Base-by-base conservation (phyloP, 176 grass and related monocot species). In the Poa pratensis region DNA sequence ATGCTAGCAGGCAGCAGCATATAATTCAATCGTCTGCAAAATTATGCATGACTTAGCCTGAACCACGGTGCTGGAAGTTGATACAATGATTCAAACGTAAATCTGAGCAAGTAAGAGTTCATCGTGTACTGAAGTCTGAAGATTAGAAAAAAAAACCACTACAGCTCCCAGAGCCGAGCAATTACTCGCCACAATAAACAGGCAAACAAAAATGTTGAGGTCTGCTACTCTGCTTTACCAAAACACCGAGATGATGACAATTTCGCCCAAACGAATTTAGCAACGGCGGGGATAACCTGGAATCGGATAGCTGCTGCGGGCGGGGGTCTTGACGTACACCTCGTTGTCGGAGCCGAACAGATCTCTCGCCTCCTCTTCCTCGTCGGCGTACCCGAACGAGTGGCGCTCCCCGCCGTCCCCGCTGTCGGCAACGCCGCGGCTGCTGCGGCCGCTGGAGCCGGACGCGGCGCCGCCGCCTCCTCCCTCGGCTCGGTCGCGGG, bases 291-390 rank as follows among this genome's bases (percentile, higher is more conserved):
- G 35, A 37, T 37, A 37, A 37, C 35, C 91, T 82, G 93, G 96
- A 23, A 98, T 86, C n/a, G 83, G 80, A 43, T 87, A 98, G 45
- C 73, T 42, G 40, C 93, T 95, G 39, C 82, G 80, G 17, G 93
- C 87, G 43, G 75, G 86, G 54, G 96, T 95, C 68, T 73, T 95
- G 62, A 89, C 66, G 77, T 95, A 98, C 55, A 93, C 87, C 58
- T 94, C 87, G 75, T 98, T 98, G 64, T 95, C 96, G 52, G 89
- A 82, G 49, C 93, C 96, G 81, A 98, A 95, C 61, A 98, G 80
- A 92, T 98, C 93, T 57, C 84, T 90, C 57, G 93, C 91, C 10
- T 95, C 93, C 53, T 82, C 83, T 10, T 65, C 84, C 40, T 86
- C 87, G 12, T 87, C 82, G 48, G 50, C 87, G 5, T 73, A 78